Evolutionary conservation across 1,139 yeast species (phyloP), one percentile per base, ranked within the genome.

Genomic region (Yamadazyma oceani): DNA sequence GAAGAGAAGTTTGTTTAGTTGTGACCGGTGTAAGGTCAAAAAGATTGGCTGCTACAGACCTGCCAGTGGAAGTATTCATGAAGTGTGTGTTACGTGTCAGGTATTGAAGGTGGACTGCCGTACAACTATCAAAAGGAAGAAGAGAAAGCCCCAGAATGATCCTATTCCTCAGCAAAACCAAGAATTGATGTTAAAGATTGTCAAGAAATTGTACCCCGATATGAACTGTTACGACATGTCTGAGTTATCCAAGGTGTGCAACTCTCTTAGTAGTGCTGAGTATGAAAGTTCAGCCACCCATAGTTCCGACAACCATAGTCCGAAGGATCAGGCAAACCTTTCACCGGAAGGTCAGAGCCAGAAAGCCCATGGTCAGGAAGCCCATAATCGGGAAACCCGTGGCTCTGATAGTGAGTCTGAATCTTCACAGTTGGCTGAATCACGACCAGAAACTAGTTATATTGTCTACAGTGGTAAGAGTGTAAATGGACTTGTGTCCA

Each of bases 381-480:
- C n/a, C n/a, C n/a, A n/a, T n/a, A n/a, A n/a, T n/a, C n/a, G n/a
- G n/a, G n/a, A n/a, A n/a, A n/a, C n/a, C n/a, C n/a, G n/a, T n/a
- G n/a, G n/a, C n/a, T n/a, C n/a, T n/a, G n/a, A n/a, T n/a, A 16
- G 11, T 22, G 27, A 27, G 11, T 34, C 36, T 3, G 37, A 29
- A 4, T n/a, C 14, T 17, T 30, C 28, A 13, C n/a, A 21, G 4
- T 22, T 11, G 14, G 37, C 23, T 21, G 31, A 30, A 9, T 12
- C 21, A 6, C 5, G 8, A 19, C 21, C 34, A n/a, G 38, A 31
- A 2, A 19, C 14, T 9, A 34, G 13, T 9, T 34, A 23, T 15
- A 43, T 44, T 14, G 31, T 44, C 1, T 39, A 28, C 13, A 36
- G 41, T 22, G 48, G 48, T n/a, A 44, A 39, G 28, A 43, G 45